Evolutionary conservation across 2,329 filamentous ascomycete genomes (phyloP).

Genomic region (Stachybotrys elegans): DNA sequence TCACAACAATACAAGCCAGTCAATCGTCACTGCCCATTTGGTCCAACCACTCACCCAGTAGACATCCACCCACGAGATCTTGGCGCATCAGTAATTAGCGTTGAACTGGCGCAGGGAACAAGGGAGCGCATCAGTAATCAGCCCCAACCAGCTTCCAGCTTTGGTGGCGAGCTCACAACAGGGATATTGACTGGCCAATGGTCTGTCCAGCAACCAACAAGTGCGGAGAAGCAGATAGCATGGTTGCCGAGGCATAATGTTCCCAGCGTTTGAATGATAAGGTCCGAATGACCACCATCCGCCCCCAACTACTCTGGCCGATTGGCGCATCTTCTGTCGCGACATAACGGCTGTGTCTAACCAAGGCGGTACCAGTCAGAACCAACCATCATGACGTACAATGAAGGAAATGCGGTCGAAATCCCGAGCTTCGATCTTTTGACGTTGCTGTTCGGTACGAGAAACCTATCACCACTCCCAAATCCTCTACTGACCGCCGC

Average conservation of each 20-base stretch:
- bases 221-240: not conserved
- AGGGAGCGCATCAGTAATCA: too few species aligned
- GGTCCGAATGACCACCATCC: not conserved
- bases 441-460: slow-evolving; percentile 37
- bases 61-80: too few species aligned
- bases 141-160: too few species aligned
- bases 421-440: slow-evolving; percentile 37
- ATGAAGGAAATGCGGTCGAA: slow-evolving; percentile 20
- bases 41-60: too few species aligned
- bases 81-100: too few species aligned
- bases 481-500: not conserved
- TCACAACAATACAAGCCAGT: too few species aligned
- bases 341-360: not conserved
- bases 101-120: too few species aligned
- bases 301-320: not conserved
- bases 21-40: too few species aligned
- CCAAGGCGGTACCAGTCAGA: not conserved
- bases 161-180: too few species aligned
- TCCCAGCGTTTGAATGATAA: not conserved
- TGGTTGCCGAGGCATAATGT: not conserved
- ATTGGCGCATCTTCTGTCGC: not conserved
- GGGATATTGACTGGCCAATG: too few species aligned
- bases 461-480: not conserved
- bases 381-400: slow-evolving; percentile 27
- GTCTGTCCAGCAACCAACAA: too few species aligned